These are phyloP conservation scores for Vaccinium myrtillus DNA, from an alignment of 148 eudicot genomes.

Conservation along the genomic window DNA sequence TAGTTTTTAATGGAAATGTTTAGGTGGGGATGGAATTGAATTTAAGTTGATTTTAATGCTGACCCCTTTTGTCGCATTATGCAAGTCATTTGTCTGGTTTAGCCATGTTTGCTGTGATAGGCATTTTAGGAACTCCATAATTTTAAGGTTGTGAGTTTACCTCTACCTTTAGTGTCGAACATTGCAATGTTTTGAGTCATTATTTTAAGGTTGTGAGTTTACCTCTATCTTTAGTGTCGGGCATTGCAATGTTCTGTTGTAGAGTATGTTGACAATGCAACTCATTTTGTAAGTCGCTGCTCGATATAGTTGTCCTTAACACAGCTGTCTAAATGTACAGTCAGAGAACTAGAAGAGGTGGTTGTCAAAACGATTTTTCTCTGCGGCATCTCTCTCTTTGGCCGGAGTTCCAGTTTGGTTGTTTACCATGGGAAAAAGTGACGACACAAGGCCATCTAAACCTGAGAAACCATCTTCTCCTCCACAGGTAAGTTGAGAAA, in stretches of 20 bases:
- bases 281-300: neutral
- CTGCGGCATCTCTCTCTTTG: neutral
- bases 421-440: slow-evolving; percentile 57
- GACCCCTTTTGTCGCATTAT: too few species aligned
- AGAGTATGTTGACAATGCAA: neutral
- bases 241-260: neutral
- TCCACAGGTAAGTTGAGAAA: slow-evolving; percentile 46
- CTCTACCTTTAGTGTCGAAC: neutral
- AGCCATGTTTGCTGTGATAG: neutral
- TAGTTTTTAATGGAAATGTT: neutral
- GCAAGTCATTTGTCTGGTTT: neutral
- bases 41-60: neutral
- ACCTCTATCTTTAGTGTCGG: too few species aligned
- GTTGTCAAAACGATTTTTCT: neutral
- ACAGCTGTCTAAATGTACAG: neutral
- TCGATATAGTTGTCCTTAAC: neutral
- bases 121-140: neutral
- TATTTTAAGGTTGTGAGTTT: too few species aligned
- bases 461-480: slow-evolving; percentile 63
- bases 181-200: neutral
- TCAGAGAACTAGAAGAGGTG: neutral
- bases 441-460: slow-evolving; percentile 48
- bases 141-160: neutral
- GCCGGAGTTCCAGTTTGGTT: slow-evolving; percentile 15
- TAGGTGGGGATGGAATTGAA: neutral